A percentile compares a stretch with the other conserved stretches of the same genome.
Conservation (phyloP, 257 asterid genomes). For the Lantana camara region DNA sequence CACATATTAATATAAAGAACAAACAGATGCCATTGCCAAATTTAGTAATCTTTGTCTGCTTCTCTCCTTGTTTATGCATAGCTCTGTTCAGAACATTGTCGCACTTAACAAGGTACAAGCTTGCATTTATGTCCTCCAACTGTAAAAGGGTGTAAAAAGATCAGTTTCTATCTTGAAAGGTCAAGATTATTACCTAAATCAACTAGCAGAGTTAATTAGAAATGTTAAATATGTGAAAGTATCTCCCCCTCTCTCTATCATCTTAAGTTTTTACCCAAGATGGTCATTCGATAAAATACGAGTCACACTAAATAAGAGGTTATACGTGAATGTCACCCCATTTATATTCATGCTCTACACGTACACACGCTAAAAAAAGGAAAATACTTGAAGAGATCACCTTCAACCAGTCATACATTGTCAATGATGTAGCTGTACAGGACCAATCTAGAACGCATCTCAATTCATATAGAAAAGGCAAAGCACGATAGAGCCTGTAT, state of each 20-base stretch:
- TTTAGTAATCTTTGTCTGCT: conserved; percentile 83
- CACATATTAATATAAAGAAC: conserved; percentile 77
- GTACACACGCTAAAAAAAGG: too few relatives aligned
- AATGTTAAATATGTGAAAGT: too few relatives aligned
- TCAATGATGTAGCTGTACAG: conserved; percentile 74
- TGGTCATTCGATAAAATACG: too few relatives aligned
- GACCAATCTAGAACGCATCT: conserved; percentile 91
- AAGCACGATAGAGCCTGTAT: conserved; percentile 79
- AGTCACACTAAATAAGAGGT: too few relatives aligned
- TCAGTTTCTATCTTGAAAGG: conserved; percentile 19
- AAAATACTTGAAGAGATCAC: conserved; percentile 40
- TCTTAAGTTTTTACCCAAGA: too few relatives aligned
- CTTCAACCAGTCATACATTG: conserved; percentile 91
- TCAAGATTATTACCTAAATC: background rate
- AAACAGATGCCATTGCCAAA: conserved; percentile 91
- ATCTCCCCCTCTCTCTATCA: too few relatives aligned
- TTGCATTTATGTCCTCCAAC: conserved; percentile 98
- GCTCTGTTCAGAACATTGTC: conserved; percentile 89
- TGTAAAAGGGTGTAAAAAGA: conserved; percentile 35
- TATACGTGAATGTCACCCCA: too few relatives aligned
- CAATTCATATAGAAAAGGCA: conserved; percentile 77
- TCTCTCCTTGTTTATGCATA: conserved; percentile 77
- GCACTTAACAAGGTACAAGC: conserved; percentile 92
- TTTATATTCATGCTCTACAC: too few relatives aligned
- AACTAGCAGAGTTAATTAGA: too few relatives aligned